A percentile compares a stretch with the other conserved stretches of the same genome.
Conservation (phyloP, 2,329 filamentous ascomycete genomes). For the Acrodontium crateriforme region DNA sequence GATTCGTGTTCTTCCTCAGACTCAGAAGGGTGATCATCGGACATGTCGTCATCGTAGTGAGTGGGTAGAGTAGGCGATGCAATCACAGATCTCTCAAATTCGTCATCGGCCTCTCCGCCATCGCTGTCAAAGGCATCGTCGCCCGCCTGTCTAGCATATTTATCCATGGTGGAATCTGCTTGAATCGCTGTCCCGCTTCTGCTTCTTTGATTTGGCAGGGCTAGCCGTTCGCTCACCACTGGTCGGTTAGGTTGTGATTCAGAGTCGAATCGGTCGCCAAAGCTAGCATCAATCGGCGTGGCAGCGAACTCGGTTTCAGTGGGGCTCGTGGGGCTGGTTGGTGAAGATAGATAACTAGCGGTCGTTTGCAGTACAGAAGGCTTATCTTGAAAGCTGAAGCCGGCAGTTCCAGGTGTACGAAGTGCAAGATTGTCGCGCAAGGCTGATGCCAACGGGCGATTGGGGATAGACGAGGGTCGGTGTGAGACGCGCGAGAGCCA, state of each 20-base stretch:
- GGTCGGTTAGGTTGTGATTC: slow-evolving; percentile 1
- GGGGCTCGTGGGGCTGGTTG: slow-evolving; percentile 11
- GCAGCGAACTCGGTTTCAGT: slow-evolving; percentile 17
- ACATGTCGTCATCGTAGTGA: slow-evolving; percentile 45
- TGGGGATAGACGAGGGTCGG: slow-evolving; percentile 17
- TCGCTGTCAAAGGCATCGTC: slow-evolving; percentile 53
- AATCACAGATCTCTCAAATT: slow-evolving; percentile 56
- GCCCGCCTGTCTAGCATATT: slow-evolving; percentile 18
- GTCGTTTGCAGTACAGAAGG: slow-evolving; percentile 9
- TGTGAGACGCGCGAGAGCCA: slow-evolving; percentile 18
- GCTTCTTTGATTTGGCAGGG: slow-evolving; percentile 2
- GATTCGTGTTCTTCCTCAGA: slow-evolving; percentile 21
- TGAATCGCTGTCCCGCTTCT: slow-evolving; percentile 3
- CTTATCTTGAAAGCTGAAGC: slow-evolving; percentile 9
- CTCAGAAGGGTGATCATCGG: slow-evolving; percentile 50
- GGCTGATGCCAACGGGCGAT: slow-evolving; percentile 6
- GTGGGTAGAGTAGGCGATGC: slow-evolving; percentile 45
- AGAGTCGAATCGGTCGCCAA: slow-evolving; percentile 13
- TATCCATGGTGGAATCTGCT: slow-evolving; percentile 15
- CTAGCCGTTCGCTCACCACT: no score
- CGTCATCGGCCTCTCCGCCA: slow-evolving; percentile 61
- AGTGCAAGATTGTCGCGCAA: slow-evolving; percentile 7
- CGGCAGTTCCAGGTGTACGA: slow-evolving; percentile 7
- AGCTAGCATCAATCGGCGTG: slow-evolving; percentile 20
- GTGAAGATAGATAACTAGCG: slow-evolving; percentile 8